Conservation (phyloP, 192 early-diverging fungal species). For the Kickxella alabastrina region DNA sequence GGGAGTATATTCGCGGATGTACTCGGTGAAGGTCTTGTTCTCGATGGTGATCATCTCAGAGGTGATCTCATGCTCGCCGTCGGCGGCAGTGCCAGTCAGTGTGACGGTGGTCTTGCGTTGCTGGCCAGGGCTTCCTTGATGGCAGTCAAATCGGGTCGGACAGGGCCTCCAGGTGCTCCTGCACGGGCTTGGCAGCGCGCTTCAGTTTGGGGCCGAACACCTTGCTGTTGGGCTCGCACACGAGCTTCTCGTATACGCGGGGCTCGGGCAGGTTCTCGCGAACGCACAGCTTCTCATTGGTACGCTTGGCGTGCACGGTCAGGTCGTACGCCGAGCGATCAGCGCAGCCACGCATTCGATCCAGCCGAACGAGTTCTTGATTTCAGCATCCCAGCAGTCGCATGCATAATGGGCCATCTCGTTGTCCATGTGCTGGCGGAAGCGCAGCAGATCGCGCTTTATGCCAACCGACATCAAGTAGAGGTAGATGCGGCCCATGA, state of each 20-base stretch:
- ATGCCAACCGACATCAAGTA: slow-evolving; percentile 92
- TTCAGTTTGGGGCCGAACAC: slow-evolving; percentile 92
- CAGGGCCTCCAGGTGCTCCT: slow-evolving; percentile 64
- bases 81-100: slow-evolving; percentile 20
- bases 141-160: slow-evolving; percentile 56
- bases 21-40: slow-evolving; percentile 39
- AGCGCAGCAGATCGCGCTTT: slow-evolving; percentile 76
- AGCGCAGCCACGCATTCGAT: slow-evolving; percentile 99
- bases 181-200: slow-evolving; percentile 85
- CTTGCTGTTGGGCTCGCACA: slow-evolving; percentile 89
- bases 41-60: slow-evolving; percentile 47
- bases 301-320: slow-evolving; percentile 81
- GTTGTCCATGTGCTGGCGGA: slow-evolving; percentile 98
- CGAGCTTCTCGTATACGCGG: slow-evolving; percentile 65
- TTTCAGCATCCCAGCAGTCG: slow-evolving; percentile 99
- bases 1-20: slow-evolving; percentile 91
- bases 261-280: slow-evolving; percentile 85
- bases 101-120: slow-evolving; percentile 24
- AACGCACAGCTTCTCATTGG: slow-evolving; percentile 93
- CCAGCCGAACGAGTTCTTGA: slow-evolving; percentile 92
- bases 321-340: slow-evolving; percentile 98
- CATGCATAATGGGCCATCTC: slow-evolving; percentile 99
- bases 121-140: slow-evolving; percentile 35
- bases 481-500: slow-evolving; percentile 88
- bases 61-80: slow-evolving; percentile 41